Evolutionary conservation across 371 early-diverging fungal genomes (phyloP), one percentile per base, ranked within the genome.

Genomic region (Aphelidium insulamus): DNA sequence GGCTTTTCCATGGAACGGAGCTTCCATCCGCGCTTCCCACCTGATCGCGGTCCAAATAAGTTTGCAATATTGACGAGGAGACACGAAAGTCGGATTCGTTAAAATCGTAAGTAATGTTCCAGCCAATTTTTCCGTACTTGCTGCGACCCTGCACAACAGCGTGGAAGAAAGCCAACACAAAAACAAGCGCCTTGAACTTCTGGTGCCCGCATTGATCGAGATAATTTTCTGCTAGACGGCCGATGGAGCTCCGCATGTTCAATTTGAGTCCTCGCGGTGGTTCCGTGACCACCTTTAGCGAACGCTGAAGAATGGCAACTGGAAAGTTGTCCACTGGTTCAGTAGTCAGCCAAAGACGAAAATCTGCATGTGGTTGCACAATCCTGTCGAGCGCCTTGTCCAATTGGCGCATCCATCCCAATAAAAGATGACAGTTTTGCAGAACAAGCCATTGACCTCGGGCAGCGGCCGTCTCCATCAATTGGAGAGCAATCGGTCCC

Each of bases 281-380:
- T 36, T 66, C 66, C n/a, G 66, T 66, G 9, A 66, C 66, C n/a
- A 66, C 64, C 37, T 66, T 66, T 11, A 66, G 49, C 14, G 66
- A 66, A 15, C 55, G 38, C 38, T 66, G 66, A 6, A 66, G 46
- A 14, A 66, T 63, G 9, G 64, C 66, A 33, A 66, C 64, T 10
- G 66, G 66, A 46, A 66, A 66, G 8, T 33, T 26, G 1, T 55
- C 48, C 18, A 59, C 62, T 9, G 66, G 64, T 34, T 66, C 66
- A 5, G 66, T 66, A 1, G 66, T 66, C 21, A 66, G 41, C 66
- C 66, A 66, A 9, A 66, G 41, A 18, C 66, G 43, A 41, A 66
- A 66, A 38, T 66, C 66, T 14, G 42, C 38, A 36, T 66, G 66
- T 11, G 66, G 66, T 38, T 57, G 59, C 8, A 61, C 64, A 30